Base-by-base conservation (phyloP, 2,329 filamentous ascomycete genomes). In the Sporothrix humicola region DNA sequence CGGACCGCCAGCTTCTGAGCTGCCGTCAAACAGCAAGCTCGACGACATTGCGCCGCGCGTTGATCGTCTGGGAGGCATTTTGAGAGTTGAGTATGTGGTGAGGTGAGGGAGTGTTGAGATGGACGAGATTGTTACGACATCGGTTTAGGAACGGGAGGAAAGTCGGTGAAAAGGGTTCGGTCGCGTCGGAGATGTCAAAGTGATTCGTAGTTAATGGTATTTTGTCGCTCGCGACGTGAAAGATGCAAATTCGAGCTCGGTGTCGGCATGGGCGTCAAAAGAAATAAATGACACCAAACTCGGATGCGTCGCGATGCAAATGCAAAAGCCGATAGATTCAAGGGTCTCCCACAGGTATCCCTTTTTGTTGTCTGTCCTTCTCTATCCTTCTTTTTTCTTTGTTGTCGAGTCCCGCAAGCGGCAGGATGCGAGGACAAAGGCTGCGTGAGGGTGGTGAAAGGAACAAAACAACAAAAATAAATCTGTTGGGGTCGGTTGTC, bases 1-100 rank as follows among this genome's bases (percentile, higher is more conserved):
- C 2, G 75, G 75, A 1, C 73, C 76, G 71, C 74, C 76, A 31
- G 75, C 75, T 44, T 77, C 76, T 42, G 76, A 75, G 63, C 75
- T 77, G 69, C 73, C 73, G 44, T 77, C 76, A 26, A 77, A 76
- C 15, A 77, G 73, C 17, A 71, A 74, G 54, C 74, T 75, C n/a
- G 75, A 75, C 44, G 63, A 73, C 12, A 74, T 13, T 48, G 72
- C 73, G 31, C 31, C 31, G 12, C 76, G 76, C 0, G 74, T 66
- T 1, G 73, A 56, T 26, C 76, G 74, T 71, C 75, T 68, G 0
- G 76, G 76, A 59, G 76, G 76, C 76, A 77, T 77, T 17, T 63
- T 50, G 66, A 23, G 17, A 44, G 42, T 56, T n/a, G 13, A 3
- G 23, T 50, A 52, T 26, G 46, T 1, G 4, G 37, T 20, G 72